phyloP scores from a whole-genome alignment of 2,329 filamentous ascomycete genomes.

The Xylariomycetidae sp. region DNA sequence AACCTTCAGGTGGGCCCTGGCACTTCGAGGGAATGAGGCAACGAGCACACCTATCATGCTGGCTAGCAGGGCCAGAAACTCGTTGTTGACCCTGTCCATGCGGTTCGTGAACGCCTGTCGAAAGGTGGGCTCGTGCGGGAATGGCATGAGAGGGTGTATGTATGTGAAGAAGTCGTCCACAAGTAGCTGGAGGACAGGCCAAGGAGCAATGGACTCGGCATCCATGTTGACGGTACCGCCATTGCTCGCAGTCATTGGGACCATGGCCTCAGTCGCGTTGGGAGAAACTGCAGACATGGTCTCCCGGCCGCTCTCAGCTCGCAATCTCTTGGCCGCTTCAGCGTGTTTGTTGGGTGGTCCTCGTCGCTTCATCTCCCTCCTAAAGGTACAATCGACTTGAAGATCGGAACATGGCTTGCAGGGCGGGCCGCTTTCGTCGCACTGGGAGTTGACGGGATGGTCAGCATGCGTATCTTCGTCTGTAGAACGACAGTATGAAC shows the following conservation, averaged over 20 bases:
- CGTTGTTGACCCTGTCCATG: slow-evolving; percentile 58
- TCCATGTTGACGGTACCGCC: slow-evolving; percentile 31
- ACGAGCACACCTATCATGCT: slow-evolving; percentile 72
- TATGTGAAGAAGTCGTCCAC: slow-evolving; percentile 82
- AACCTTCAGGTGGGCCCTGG: slow-evolving; percentile 61
- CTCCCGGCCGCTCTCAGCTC: slow-evolving; percentile 40
- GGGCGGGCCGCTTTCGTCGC: slow-evolving; percentile 49
- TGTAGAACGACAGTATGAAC: no score
- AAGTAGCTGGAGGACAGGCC: slow-evolving; percentile 60
- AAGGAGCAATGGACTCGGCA: slow-evolving; percentile 65
- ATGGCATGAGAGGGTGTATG: slow-evolving; percentile 69
- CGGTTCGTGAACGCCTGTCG: slow-evolving; percentile 60
- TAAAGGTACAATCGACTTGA: slow-evolving; percentile 52
- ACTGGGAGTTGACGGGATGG: slow-evolving; percentile 24
- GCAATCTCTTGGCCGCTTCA: slow-evolving; percentile 49
- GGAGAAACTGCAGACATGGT: slow-evolving; percentile 39
- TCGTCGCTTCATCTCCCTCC: slow-evolving; percentile 51
- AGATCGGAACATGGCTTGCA: slow-evolving; percentile 52
- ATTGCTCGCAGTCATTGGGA: slow-evolving; percentile 36
- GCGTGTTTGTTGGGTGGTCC: slow-evolving; percentile 55
- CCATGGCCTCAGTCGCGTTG: slow-evolving; percentile 41
- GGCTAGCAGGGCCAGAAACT: slow-evolving; percentile 64
- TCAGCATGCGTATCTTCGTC: slow-evolving; percentile 2
- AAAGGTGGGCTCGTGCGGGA: slow-evolving; percentile 75
- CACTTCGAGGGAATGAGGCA: slow-evolving; percentile 68